Evolutionary conservation across 169 alveolate genomes (phyloP), one percentile per base, ranked within the genome.

Genomic region (Plasmodium chabaudi): DNA sequence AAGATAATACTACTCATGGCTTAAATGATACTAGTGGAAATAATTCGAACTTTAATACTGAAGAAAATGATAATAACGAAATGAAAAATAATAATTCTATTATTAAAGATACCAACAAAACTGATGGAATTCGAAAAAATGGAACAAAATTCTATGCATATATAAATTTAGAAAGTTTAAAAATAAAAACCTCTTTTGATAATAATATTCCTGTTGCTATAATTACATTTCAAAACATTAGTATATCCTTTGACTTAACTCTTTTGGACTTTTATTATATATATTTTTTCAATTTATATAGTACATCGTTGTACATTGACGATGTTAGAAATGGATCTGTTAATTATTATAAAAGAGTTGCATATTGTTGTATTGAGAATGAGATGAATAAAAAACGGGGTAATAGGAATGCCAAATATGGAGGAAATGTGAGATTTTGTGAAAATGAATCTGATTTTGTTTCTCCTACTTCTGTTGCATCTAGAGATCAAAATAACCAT

Each of bases 231-330:
- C 72, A 68, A 65, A 69, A 68, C 42, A 86, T 86, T 57, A 86
- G 87, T 46, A 86, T 86, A 19, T 86, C 91, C 12, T 86, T 86
- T 42, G 77, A 71, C 19, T 64, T 86, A 86, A 74, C 69, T 6
- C 68, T 86, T 1, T 55, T 86, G n/a, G 91, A 86, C 64, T 86
- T 86, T 71, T 86, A 86, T 53, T 55, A 25, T 23, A 71, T 86
- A 21, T 86, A 86, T 71, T 86, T 70, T 86, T 86, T 86, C 46
- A 74, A 86, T 53, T 56, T 86, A 23, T 49, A 69, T 70, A 71
- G 91, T 61, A 86, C 55, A n/a, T 86, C 91, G 19, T 56, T 86
- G 23, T 86, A 86, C 53, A 86, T 86, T 47, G 91, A 86, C 59
- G 91, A 86, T 60, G 73, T 71, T 19, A 86, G 91, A 39, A 70